These are phyloP conservation scores for Paramecium bursaria DNA, from an alignment of 73 alveolate genomes.

Conservation along the genomic window DNA sequence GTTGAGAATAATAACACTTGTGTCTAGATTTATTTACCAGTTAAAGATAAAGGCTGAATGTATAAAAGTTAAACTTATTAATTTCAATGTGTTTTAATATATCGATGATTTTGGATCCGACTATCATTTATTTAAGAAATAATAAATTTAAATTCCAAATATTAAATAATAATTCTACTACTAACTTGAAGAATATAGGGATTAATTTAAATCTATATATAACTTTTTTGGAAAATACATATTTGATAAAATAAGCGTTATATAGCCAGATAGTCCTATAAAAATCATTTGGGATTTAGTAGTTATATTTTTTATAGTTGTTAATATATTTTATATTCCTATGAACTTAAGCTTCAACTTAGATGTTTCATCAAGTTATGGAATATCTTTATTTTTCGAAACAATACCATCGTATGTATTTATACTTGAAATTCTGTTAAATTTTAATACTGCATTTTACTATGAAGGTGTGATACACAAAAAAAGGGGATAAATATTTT, in stretches of 20 bases:
- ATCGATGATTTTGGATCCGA: not conserved
- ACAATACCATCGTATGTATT: conserved; percentile 60
- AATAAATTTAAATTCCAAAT: not conserved
- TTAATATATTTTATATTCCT: conserved; percentile 41
- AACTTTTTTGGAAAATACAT: no score
- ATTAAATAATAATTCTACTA: no score
- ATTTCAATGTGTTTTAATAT: not conserved
- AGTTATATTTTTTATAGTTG: conserved; percentile 28
- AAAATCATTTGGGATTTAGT: conserved; percentile 45
- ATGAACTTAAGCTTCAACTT: conserved; percentile 46
- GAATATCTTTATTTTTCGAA: conserved; percentile 13
- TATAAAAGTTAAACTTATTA: conserved; percentile 23
- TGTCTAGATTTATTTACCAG: conserved; percentile 31
- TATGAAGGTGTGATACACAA: conserved; percentile 55
- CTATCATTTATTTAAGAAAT: not conserved
- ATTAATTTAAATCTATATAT: no score
- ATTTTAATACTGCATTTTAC: conserved; percentile 64
- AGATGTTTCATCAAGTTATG: not conserved
- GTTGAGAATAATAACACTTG: conserved; percentile 19
- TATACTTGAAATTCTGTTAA: conserved; percentile 55
- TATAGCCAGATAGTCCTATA: conserved; percentile 45
- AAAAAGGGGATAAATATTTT: conserved; percentile 28
- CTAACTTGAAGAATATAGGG: no score
- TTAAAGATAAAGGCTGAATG: conserved; percentile 26
- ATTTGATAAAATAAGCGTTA: conserved; percentile 8